phyloP scores from a whole-genome alignment of 345 rosid species.

The Syzygium jambos region DNA sequence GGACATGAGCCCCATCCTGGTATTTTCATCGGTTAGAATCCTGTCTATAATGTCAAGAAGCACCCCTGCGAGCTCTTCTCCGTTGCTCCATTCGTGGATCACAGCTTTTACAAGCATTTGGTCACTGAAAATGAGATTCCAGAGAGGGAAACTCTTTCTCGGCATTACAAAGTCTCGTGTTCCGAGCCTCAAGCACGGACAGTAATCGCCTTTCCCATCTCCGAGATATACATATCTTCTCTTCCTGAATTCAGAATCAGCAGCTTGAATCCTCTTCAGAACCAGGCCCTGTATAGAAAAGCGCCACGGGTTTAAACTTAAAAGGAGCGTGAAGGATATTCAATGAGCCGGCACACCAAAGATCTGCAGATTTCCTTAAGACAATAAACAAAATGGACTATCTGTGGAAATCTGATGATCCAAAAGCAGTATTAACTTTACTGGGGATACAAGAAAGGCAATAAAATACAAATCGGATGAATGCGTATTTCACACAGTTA shows the following conservation, averaged over 20 bases:
- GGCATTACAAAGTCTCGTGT: constrained; percentile 64
- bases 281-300: constrained; percentile 46
- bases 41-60: constrained; percentile 33
- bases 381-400: not conserved
- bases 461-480: not conserved
- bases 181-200: constrained; percentile 59
- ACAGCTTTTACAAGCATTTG: constrained; percentile 46
- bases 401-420: not conserved
- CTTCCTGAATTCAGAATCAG: constrained; percentile 8
- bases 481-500: not conserved
- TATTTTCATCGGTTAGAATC: constrained; percentile 11
- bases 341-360: not conserved
- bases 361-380: not conserved
- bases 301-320: not conserved
- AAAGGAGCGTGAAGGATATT: not conserved
- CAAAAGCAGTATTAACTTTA: not conserved
- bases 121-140: constrained; percentile 31
- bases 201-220: constrained; percentile 81
- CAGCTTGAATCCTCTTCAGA: constrained; percentile 34
- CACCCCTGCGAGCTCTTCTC: constrained; percentile 43
- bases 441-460: not conserved
- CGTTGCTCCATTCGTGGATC: constrained; percentile 61
- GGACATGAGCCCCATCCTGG: not conserved
- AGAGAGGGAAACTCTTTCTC: constrained; percentile 57
- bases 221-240: constrained; percentile 60